Base-by-base conservation (phyloP, 164 flowering plant genomes). In the Stephania yunnanensis region DNA sequence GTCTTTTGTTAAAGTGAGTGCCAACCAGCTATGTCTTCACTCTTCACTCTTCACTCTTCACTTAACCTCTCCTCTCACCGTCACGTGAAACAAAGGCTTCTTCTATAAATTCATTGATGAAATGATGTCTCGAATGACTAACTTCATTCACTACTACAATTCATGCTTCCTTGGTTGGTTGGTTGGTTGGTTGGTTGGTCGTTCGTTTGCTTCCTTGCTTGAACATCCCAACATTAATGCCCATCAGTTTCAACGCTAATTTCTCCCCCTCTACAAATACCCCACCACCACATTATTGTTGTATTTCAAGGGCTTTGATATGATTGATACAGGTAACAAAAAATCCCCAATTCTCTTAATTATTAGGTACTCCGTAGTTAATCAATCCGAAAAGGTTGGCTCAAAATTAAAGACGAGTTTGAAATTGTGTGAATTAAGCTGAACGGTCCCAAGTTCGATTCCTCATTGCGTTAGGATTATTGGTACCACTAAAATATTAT, bases 121-220 rank as follows among this genome's bases (percentile, higher is more conserved):
- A 78, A 78, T 73, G 76, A 78, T 78, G 69, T 48, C 73, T 73
- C 58, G 73, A 78, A 58, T 55, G 80, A 78, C 76, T 78, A 73
- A 69, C 68, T 63, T 73, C 70, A 45, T 61, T 61, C 25, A 61
- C 66, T 61, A 19, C 66, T 61, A 19, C 66, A 61, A 17, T 61
- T 19, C 19, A 36, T 53, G n/a, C n/a, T 50, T 53, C 75, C 8
- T 73, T 73, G 69, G 5, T 64, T 63, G 53, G 58, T 45, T 58
- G 64, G 53, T 72, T 72, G 25, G 25, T 25, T 25, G 25, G 25
- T 73, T 73, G 25, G 25, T 25, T 25, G 25, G 25, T 73, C 63
- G 64, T 29, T 72, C 55, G 73, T 0, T 66, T 66, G 19, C 9
- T 70, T 22, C 36, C 48, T 70, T 48, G 48, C 73, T 10, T 31